Evolutionary conservation across 2,329 filamentous ascomycete genomes (phyloP).

Genomic region (Helminthosporium solani): DNA sequence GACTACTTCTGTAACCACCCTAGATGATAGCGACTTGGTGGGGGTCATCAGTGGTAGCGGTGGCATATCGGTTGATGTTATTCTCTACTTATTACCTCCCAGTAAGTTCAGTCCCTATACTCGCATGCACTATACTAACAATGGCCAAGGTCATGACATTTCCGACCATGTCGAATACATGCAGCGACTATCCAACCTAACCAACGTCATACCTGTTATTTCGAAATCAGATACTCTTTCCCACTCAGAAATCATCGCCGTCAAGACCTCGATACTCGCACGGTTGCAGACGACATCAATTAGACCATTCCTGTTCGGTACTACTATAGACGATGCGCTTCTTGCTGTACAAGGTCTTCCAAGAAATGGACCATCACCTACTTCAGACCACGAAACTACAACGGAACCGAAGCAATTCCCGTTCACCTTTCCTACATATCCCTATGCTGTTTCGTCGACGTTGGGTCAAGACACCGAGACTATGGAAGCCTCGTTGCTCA

Average conservation of each 20-base stretch:
- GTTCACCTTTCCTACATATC: constrained; percentile 39
- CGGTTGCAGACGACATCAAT: constrained; percentile 61
- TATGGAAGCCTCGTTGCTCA: constrained; percentile 91
- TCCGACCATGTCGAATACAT: constrained; percentile 70
- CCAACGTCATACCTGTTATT: constrained; percentile 83
- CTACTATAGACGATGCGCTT: constrained; percentile 39
- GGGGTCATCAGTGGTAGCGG: constrained; percentile 78
- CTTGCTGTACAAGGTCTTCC: constrained; percentile 36
- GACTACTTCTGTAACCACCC: constrained; percentile 60
- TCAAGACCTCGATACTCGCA: constrained; percentile 61
- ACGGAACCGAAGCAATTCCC: constrained; percentile 27
- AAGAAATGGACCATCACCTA: constrained; percentile 12
- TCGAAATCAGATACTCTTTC: constrained; percentile 72
- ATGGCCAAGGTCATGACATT: constrained; percentile 34
- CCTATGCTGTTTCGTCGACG: constrained; percentile 79
- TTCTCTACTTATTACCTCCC: constrained; percentile 77
- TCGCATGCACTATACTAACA: constrained; percentile 19
- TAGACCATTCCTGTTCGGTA: constrained; percentile 66
- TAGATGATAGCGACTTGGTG: constrained; percentile 73
- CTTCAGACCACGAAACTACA: constrained; percentile 4
- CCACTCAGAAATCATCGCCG: constrained; percentile 54
- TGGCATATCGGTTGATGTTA: constrained; percentile 78
- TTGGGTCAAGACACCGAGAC: constrained; percentile 70
- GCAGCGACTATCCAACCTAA: constrained; percentile 66
- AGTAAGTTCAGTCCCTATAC: constrained; percentile 51